Evolutionary conservation across 768 basidiomycete species (phyloP), one percentile per base, ranked within the genome.

Genomic region (Sporobolomyces phaffii): DNA sequence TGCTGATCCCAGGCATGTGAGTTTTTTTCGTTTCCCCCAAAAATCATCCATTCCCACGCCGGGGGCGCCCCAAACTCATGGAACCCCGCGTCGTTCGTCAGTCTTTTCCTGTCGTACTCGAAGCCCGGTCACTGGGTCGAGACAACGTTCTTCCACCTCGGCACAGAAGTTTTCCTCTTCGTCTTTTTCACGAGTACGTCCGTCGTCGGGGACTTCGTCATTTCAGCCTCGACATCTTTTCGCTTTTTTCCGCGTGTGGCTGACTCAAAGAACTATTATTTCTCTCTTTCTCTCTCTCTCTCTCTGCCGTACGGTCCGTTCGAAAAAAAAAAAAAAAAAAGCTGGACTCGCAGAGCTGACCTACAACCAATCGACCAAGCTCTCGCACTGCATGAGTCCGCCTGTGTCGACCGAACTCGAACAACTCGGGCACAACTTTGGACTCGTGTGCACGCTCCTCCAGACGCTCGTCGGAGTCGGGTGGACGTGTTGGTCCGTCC

Each of bases 381-480:
- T 58, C 18, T 31, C 56, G 11, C 56, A 58, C 43, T 58, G 56
- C 56, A 44, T 45, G 56, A 13, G 28, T 11, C 56, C 56, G 8
- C 56, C 29, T 10, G 38, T 13, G 1, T 5, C 10, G 5, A 5
- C 48, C 31, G 24, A 20, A 20, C n/a, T 26, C 13, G 22, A 43
- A 6, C n/a, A n/a, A n/a, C n/a, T n/a, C n/a, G n/a, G n/a, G 18
- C 43, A 58, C 24, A 58, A 58, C 22, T 58, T 58, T 20, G 56
- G 56, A 10, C 43, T 58, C 24, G 56, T 58, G 15, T 58, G 56
- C 31, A 58, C 56, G 5, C 29, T 58, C 5, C 43, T 58, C 18
- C 56, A 58, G n/a, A 58, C 56, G 28, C 18, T 58, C 20, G 33
- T 58, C 43, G 56, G 41, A 13, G 56, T 58, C 18, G 56, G 43